Evolutionary conservation across 192 early-diverging fungal genomes (phyloP).

Genomic region (Entrophospora sp.): DNA sequence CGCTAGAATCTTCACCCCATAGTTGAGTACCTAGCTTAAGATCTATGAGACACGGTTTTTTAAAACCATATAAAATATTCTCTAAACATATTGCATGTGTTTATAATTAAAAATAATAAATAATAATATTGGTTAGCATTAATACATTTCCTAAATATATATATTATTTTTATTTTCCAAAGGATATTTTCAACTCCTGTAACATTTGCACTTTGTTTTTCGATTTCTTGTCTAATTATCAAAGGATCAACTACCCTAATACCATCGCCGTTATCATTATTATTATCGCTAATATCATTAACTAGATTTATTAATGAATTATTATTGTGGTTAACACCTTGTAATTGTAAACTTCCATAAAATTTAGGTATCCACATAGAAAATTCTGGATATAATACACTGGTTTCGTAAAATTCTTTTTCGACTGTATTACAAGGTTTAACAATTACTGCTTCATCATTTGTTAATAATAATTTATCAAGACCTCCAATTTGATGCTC

Average conservation of each 20-base stretch:
- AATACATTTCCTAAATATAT: too few relatives aligned
- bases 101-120: slow-evolving; percentile 10
- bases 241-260: background rate
- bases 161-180: too few relatives aligned
- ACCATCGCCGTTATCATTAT: background rate
- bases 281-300: background rate
- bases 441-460: slow-evolving; percentile 54
- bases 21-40: slow-evolving; percentile 78
- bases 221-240: background rate
- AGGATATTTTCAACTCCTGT: slow-evolving; percentile 31
- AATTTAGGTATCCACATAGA: slow-evolving; percentile 58
- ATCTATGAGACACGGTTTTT: slow-evolving; percentile 72
- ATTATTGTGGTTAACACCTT: slow-evolving; percentile 23
- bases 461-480: slow-evolving; percentile 50
- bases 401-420: slow-evolving; percentile 62
- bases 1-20: slow-evolving; percentile 61
- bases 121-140: slow-evolving; percentile 7
- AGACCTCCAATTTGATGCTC: slow-evolving; percentile 75
- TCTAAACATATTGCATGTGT: slow-evolving; percentile 60
- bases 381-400: slow-evolving; percentile 40
- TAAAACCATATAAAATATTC: slow-evolving; percentile 62
- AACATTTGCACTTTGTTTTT: background rate
- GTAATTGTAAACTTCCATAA: slow-evolving; percentile 43
- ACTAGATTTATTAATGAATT: too few relatives aligned
- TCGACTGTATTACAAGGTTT: slow-evolving; percentile 64